These are phyloP conservation scores for Solanum microdontum DNA, from an alignment of 257 asterid genomes.

Conservation along the genomic window DNA sequence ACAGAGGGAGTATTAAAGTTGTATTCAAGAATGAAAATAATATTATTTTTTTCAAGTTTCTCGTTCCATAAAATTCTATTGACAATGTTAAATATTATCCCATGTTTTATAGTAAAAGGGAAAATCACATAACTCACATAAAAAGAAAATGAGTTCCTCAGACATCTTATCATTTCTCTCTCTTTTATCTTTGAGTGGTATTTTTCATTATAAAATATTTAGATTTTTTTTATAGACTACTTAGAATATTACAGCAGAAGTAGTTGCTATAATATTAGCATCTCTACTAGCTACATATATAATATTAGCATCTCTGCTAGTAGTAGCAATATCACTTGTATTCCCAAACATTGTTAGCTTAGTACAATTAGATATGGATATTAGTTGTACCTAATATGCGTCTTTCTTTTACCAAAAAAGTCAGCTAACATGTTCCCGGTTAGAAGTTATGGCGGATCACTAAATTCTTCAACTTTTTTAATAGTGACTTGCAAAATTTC, in stretches of 20 bases:
- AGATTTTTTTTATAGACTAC: no score
- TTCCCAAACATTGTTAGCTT: background rate
- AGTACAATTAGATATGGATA: no score
- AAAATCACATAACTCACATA: background rate
- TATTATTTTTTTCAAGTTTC: background rate
- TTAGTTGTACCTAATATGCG: background rate
- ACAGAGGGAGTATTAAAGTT: background rate
- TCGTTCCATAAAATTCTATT: rapidly evolving
- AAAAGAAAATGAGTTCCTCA: background rate
- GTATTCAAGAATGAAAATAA: background rate
- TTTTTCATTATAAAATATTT: no score
- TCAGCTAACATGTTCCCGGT: background rate
- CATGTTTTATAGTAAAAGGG: background rate
- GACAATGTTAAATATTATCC: background rate
- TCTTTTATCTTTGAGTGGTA: no score
- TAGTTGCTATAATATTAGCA: background rate
- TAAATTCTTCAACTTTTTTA: no score
- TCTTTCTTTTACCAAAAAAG: background rate
- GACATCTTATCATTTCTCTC: no score
- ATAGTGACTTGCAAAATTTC: background rate
- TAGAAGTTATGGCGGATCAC: background rate
- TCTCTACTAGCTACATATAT: no score
- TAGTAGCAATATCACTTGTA: background rate
- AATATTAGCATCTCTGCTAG: background rate
- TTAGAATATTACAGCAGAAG: background rate